Conservation (phyloP, 306 rosid genomes). For the Oemleria cerasiformis region DNA sequence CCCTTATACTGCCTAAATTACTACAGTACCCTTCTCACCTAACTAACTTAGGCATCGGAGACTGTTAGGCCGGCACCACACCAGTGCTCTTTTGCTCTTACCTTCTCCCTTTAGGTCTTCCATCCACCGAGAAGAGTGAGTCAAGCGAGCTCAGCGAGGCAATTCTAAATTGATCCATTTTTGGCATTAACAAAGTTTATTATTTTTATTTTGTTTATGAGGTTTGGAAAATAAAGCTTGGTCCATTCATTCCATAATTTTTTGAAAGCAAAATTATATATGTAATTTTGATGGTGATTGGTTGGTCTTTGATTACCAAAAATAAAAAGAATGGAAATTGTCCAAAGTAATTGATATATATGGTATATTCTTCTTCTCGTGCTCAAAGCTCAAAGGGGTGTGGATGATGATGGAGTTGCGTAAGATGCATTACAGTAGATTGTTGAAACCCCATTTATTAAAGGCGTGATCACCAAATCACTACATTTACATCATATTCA, state of each 20-base stretch:
- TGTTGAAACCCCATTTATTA: slow-evolving; percentile 35
- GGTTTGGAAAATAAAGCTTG: slow-evolving; percentile 31
- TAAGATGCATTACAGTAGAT: slow-evolving; percentile 31
- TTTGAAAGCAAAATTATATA: background rate
- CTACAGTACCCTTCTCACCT: no score
- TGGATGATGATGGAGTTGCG: slow-evolving; percentile 37
- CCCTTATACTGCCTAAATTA: no score
- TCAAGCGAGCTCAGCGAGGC: no score
- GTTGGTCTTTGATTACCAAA: background rate
- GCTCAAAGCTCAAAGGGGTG: slow-evolving; percentile 21
- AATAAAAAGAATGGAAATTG: background rate
- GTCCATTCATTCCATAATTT: slow-evolving; percentile 32
- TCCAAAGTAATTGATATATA: background rate
- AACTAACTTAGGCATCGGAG: no score
- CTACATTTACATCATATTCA: background rate
- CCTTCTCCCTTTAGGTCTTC: no score
- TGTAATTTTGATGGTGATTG: slow-evolving; percentile 32
- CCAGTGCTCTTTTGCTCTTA: no score
- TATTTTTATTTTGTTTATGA: background rate
- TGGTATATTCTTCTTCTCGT: background rate
- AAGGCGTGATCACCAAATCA: slow-evolving; percentile 26
- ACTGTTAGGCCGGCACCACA: no score
- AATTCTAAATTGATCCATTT: no score
- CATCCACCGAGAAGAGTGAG: no score
- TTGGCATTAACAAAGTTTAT: no score